Evolutionary conservation across 805 yeast genomes (phyloP), one percentile per base, ranked within the genome.

Genomic region (Candida tammaniensis): DNA sequence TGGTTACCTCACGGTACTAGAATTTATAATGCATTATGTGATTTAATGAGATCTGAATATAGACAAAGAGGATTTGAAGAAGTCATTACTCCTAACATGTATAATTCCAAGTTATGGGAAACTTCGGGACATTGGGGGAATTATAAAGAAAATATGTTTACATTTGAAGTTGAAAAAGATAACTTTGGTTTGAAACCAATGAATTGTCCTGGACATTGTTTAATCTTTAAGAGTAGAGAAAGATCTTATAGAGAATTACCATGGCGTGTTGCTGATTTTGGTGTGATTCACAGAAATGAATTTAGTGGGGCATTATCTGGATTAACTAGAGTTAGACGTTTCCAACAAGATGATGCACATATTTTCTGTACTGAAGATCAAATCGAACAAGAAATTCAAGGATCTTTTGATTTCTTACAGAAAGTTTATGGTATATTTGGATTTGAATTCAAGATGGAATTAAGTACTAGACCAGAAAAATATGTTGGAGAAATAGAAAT

Each of bases 1-100:
- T 93, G 98, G 98, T 76, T 93, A 53, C 99, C 99, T 33, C 98
- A 91, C 56, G 99, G 99, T 66, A 81, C 99, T 31, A 84, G 98
- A 70, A 93, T 93, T 57, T 93, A 93, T 76, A 86, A 86, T 65
- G 78, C 86, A 40, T 72, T 93, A 61, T 79, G 80, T 49, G 88
- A 85, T 20, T 64, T 87, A 63, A 59, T 93, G 67, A 79, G 91
- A 68, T 57, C 63, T 35, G 95, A 93, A 70, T 93, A 93, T 68
- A 80, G 83, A 57, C 80, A 77, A 66, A 83, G 98, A 65, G 98
- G 97, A 24, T 93, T 85, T 63, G 96, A 93, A 46, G 99, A 93
- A 71, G 98, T 93, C 47, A 91, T 93, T 59, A 89, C 98, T 43
- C 99, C 99, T 55, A 93, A 93, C 72, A 93, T 93, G 98, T 93